Base-by-base conservation (phyloP, 768 basidiomycete species). In the Gymnopilus junonius region DNA sequence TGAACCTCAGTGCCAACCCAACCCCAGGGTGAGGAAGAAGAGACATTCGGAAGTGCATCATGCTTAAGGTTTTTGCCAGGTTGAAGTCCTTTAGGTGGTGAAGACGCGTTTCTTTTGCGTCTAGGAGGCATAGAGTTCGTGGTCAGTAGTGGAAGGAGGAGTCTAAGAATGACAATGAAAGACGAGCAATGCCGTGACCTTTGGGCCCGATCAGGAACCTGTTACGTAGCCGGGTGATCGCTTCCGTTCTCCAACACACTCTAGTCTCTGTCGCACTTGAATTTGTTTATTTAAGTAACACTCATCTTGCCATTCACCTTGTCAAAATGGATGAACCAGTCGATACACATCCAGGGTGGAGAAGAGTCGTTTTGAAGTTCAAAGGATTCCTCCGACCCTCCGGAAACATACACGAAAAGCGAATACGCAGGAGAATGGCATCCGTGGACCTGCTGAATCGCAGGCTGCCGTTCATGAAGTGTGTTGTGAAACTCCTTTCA, bases 1-100 rank as follows among this genome's bases (percentile, higher is more conserved):
- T 75, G 75, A 54, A 87, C 88, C 68, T 90, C 87, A 45, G 87
- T 83, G 54, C 84, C 87, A 55, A 93, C 89, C 94, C 94, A 96
- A 54, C 83, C 83, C 94, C 94, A 95, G n/a, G 84, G 76, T 32
- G 84, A 73, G 42, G 60, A 37, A 51, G 79, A 73, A 37, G 62
- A 56, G 29, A 31, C 48, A 17, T 78, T 76, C n/a, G 82, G 75
- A 15, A 87, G 79, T 58, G 81, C 82, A 61, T 80, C 77, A 55
- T 87, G 84, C 67, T 87, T 88, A 67, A 91, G 81, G 23, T 80
- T 79, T 76, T 91, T 85, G 21, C 88, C 90, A 29, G 88, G 79
- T 50, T 79, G 75, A 37, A 89, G 80, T 23, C 88, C 90, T 67
- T 83, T 83, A 14, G 75, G 65, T 25, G 75, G 45, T 4, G 82